Evolutionary conservation across 257 asterid species (phyloP), one percentile per base, ranked within the genome.

Genomic region (Penstemon barbatus): DNA sequence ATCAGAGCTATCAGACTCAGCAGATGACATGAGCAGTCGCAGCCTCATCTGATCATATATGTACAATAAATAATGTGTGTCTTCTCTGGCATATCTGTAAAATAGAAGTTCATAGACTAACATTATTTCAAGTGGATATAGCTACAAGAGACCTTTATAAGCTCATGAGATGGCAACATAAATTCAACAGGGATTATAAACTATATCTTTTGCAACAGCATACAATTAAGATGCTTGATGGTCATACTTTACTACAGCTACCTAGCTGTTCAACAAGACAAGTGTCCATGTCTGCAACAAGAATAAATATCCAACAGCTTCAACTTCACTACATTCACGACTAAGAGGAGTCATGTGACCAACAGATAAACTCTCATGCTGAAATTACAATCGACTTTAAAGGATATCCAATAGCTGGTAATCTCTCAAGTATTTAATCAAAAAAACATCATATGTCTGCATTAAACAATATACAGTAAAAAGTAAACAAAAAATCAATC

Each of bases 31-130:
- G 13, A 85, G 85, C 84, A 93, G 78, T 74, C 71, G 75, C 50
- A 52, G 68, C 86, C 87, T 83, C 96, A 93, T 83, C 61, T 88
- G 77, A 75, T 93, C 99, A 75, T 89, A 89, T 54, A 93, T 93
- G 78, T 86, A 83, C 83, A 93, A 65, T 80, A 93, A 86, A 85
- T 88, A 93, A 78, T 93, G 99, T 36, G 99, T 90, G 74, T 93
- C 99, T 81, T 93, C 99, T 83, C 99, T 83, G 40, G 97, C 99
- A 78, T 93, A 93, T 82, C 96, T 92, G 82, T 58, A 61, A 60
- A 55, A 77, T 19, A 71, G 43, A 71, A 68, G 38, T 59, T 46
- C 53, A 73, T 54, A 61, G 63, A 72, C 11, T 40, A 63, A 8
- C 39, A 46, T 65, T 38, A 68, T 63, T 43, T 70, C 38, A 49